Evolutionary conservation across 2,329 filamentous ascomycete species (phyloP).

Genomic region (Ophiostoma perfectum): DNA sequence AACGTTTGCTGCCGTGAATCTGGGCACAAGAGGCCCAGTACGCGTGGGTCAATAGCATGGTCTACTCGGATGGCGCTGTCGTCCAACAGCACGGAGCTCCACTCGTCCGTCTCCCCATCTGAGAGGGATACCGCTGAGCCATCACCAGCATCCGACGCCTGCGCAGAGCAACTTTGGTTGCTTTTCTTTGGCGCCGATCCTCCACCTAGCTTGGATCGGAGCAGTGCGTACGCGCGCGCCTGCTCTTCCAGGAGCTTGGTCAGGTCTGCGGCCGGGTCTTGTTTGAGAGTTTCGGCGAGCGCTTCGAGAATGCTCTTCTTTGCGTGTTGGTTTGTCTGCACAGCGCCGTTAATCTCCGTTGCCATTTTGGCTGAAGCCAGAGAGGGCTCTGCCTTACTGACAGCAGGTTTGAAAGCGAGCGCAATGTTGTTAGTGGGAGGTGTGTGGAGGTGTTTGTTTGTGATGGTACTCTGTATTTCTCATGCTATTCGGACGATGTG

Average conservation of each 20-base stretch:
- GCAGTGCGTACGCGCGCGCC: conserved; percentile 7
- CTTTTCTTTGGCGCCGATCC: background rate
- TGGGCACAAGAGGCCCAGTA: background rate
- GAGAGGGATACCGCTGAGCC: background rate
- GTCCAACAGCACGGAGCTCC: background rate
- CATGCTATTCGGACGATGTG: too few species aligned
- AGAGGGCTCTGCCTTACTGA: too few species aligned
- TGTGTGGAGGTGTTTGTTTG: too few species aligned
- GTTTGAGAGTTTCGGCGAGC: conserved; percentile 8
- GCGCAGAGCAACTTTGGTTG: background rate
- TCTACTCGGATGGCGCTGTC: background rate
- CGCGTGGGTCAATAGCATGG: background rate
- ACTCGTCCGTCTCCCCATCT: background rate
- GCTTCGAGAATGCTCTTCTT: background rate
- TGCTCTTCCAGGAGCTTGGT: background rate
- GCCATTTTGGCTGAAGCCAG: too few species aligned
- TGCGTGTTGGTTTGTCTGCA: background rate
- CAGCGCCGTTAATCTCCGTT: too few species aligned
- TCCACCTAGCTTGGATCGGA: background rate
- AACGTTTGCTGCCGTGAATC: background rate
- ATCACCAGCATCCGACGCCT: background rate
- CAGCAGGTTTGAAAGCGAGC: too few species aligned
- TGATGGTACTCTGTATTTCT: too few species aligned
- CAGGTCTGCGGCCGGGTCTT: conserved; percentile 14
- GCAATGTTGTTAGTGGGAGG: too few species aligned